Conservation (phyloP, 805 yeast genomes). For the Starmera pachycereana region DNA sequence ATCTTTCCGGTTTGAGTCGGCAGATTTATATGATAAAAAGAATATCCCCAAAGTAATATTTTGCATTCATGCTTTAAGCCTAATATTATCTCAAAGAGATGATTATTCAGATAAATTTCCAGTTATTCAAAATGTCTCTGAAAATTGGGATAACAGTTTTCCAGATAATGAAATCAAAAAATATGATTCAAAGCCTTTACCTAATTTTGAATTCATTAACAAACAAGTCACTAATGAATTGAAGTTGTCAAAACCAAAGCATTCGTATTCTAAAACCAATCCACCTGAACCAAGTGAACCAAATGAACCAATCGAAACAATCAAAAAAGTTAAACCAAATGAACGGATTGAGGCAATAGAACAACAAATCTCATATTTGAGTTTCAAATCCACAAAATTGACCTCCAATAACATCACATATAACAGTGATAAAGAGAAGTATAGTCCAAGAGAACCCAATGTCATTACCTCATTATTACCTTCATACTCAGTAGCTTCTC, state of each 20-base stretch:
- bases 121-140: conserved; percentile 50
- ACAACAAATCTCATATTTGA: conserved; percentile 10
- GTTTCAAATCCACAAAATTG: conserved; percentile 2
- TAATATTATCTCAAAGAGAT: conserved; percentile 40
- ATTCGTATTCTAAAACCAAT: conserved; percentile 4
- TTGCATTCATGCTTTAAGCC: conserved; percentile 83
- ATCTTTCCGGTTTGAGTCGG: conserved; percentile 79
- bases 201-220: conserved; percentile 59
- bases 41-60: conserved; percentile 90
- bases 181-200: conserved; percentile 58
- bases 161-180: conserved; percentile 55
- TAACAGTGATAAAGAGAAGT: no score
- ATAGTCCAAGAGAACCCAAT: no score
- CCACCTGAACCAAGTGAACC: conserved; percentile 1
- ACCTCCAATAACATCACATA: neutral
- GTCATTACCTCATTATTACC: neutral
- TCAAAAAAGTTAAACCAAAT: no score
- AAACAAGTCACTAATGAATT: conserved; percentile 26
- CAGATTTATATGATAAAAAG: conserved; percentile 86
- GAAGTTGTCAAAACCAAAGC: conserved; percentile 2
- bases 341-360: conserved; percentile 3
- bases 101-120: conserved; percentile 38
- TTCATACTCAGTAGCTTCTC: no score
- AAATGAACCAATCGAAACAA: no score
- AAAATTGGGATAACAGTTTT: conserved; percentile 39